Evolutionary conservation across 805 yeast species (phyloP), one percentile per base, ranked within the genome.

Genomic region (Candida hispaniensis): DNA sequence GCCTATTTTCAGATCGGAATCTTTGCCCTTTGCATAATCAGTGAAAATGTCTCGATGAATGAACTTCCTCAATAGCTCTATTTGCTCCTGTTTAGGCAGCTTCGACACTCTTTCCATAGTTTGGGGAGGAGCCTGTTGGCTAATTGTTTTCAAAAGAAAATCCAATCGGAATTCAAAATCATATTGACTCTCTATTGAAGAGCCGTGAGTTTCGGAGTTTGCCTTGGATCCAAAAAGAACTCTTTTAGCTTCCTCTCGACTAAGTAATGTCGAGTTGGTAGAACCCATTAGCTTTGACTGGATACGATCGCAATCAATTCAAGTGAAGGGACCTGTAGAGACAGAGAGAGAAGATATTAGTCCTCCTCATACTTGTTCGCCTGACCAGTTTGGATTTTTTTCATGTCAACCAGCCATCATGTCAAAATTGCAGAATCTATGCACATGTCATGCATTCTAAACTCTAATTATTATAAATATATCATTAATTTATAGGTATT

Each of bases 11-110:
- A n/a, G n/a, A n/a, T n/a, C n/a, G n/a, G n/a, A n/a, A n/a, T n/a
- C n/a, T 41, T 14, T 8, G 14, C 14, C 15, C 7, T 40, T 26
- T 6, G 35, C 20, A 14, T 41, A 40, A n/a, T 47, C 44, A 2
- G 52, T 48, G 40, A 48, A 48, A 12, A 48, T 46, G 26, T 48
- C 52, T 6, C 52, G 39, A 28, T 48, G 52, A 19, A 48, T 44
- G 26, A 35, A 44, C 34, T 41, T 41, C 8, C 50, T 34, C 4
- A 47, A 34, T 14, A 32, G 32, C 2, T 35, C 18, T 7, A 26
- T 22, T n/a, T 26, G 40, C 11, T 27, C 22, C 16, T 39, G 28
- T 14, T 32, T 32, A 23, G 28, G 3, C 20, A 32, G 28, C 7
- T 32, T 21, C 11, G 36, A 28, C 22, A 32, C 36, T 11, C 14